Conservation (phyloP, 2,329 filamentous ascomycete species). For the Macrophomina phaseolina region DNA sequence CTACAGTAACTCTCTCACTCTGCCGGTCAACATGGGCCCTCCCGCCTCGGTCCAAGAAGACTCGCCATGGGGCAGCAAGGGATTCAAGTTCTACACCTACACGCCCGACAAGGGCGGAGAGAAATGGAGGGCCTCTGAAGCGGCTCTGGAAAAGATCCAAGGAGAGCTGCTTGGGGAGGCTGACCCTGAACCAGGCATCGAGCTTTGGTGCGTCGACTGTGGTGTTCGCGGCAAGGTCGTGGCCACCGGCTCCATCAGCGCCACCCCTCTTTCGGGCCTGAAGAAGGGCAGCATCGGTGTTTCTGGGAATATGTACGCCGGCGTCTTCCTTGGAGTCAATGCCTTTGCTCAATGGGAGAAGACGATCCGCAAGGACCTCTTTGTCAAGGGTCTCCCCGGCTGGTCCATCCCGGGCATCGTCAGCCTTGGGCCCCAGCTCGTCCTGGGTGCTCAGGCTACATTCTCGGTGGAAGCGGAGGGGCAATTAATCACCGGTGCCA, state of each 20-base stretch:
- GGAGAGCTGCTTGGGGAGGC: slow-evolving; percentile 22
- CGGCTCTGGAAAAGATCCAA: slow-evolving; percentile 24
- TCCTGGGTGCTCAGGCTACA: slow-evolving; percentile 26
- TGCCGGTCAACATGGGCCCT: slow-evolving; percentile 26
- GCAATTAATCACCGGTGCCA: slow-evolving; percentile 27
- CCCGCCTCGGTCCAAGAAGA: slow-evolving; percentile 8
- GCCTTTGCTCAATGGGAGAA: slow-evolving; percentile 28
- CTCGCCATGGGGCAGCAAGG: slow-evolving; percentile 26
- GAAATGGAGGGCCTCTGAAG: slow-evolving; percentile 6
- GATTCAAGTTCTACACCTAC: slow-evolving; percentile 29
- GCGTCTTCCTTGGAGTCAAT: slow-evolving; percentile 30
- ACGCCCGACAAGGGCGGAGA: slow-evolving; percentile 2
- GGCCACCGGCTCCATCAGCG: slow-evolving; percentile 27
- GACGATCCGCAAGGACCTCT: slow-evolving; percentile 27
- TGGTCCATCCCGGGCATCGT: slow-evolving; percentile 29
- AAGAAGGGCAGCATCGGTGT: slow-evolving; percentile 28
- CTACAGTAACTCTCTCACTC: slow-evolving; percentile 23
- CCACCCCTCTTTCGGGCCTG: slow-evolving; percentile 24
- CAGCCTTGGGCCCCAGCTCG: slow-evolving; percentile 3
- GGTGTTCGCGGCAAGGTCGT: slow-evolving; percentile 28
- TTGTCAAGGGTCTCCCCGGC: slow-evolving; percentile 28
- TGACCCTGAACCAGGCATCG: slow-evolving; percentile 29
- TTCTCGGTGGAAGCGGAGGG: slow-evolving; percentile 27
- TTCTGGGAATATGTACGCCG: slow-evolving; percentile 28
- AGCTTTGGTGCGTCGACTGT: slow-evolving; percentile 30